phyloP scores from a whole-genome alignment of 345 rosid species.

The Aethionema arabicum region DNA sequence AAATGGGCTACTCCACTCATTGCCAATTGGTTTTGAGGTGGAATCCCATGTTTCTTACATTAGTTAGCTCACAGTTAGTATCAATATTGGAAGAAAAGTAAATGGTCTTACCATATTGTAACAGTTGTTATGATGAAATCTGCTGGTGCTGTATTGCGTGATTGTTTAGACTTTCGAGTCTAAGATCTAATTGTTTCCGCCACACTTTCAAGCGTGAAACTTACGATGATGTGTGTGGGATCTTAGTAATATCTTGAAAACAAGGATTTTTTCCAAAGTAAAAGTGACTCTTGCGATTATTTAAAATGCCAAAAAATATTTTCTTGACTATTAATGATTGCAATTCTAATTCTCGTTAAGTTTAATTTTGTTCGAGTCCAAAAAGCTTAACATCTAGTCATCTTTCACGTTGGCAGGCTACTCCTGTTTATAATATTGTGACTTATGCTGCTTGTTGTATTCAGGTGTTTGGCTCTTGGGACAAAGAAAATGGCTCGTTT shows the following conservation, averaged over 20 bases:
- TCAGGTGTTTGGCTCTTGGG: constrained; percentile 98
- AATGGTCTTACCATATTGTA: background rate
- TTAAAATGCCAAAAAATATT: background rate
- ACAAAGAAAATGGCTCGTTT: constrained; percentile 99
- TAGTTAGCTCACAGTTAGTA: constrained; percentile 16
- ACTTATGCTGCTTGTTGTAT: constrained; percentile 30
- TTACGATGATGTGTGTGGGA: constrained; percentile 13
- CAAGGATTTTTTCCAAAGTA: constrained; percentile 9
- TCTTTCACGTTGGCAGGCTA: constrained; percentile 15
- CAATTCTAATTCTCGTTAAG: constrained; percentile 21
- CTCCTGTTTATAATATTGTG: constrained; percentile 20
- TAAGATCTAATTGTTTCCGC: too few species aligned
- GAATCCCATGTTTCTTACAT: too few species aligned
- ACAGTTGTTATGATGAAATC: too few species aligned
- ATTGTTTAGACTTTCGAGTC: too few species aligned
- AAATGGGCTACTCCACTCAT: too few species aligned
- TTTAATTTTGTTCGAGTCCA: constrained; percentile 17
- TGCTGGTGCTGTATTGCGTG: too few species aligned
- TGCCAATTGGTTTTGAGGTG: too few species aligned
- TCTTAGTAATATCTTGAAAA: constrained; percentile 17
- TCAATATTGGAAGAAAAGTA: constrained; percentile 14
- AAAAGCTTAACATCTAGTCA: constrained; percentile 15
- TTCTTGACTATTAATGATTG: background rate
- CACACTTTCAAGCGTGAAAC: constrained; percentile 2
- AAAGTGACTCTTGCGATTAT: constrained; percentile 18